Evolutionary conservation across 2,329 filamentous ascomycete species (phyloP).

Genomic region (Falciphora oryzae): DNA sequence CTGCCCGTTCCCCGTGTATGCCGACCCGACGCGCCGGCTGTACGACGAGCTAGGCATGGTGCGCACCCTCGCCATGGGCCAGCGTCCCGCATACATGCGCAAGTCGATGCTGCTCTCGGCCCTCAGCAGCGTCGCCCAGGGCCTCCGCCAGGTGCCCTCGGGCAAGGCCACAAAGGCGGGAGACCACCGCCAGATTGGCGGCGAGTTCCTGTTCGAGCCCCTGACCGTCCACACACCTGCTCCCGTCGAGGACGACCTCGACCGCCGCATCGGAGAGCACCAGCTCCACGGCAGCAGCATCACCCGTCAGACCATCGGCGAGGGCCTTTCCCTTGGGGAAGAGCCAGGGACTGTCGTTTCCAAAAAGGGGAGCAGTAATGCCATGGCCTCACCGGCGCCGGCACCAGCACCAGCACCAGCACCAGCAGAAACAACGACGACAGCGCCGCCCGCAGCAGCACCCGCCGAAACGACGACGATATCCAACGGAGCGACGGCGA

Average conservation of each 20-base stretch:
- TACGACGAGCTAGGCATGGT: slow-evolving; percentile 66
- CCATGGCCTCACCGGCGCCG: slow-evolving; percentile 9
- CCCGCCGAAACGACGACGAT: not conserved
- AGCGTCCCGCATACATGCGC: slow-evolving; percentile 58
- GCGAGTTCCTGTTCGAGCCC: slow-evolving; percentile 72
- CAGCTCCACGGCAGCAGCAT: slow-evolving; percentile 5
- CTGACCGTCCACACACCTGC: slow-evolving; percentile 36
- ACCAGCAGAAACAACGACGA: not conserved
- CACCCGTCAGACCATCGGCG: slow-evolving; percentile 9
- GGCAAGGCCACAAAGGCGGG: slow-evolving; percentile 59
- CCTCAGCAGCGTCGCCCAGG: slow-evolving; percentile 50
- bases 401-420: not conserved
- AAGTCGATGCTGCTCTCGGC: slow-evolving; percentile 46
- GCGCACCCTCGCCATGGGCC: slow-evolving; percentile 54
- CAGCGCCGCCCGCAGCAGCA: slow-evolving; percentile 3
- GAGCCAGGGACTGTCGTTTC: not conserved
- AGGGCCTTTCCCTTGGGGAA: slow-evolving; percentile 11
- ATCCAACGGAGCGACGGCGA: not conserved
- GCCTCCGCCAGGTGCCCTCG: slow-evolving; percentile 48
- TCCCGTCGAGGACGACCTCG: slow-evolving; percentile 21
- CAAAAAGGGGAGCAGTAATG: slow-evolving; percentile 1
- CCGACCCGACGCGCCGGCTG: slow-evolving; percentile 63
- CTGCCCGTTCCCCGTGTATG: slow-evolving; percentile 71
- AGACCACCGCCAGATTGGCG: slow-evolving; percentile 63
- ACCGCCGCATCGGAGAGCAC: slow-evolving; percentile 21